Percentiles rank a stretch among this genome's conserved stretches.
Evolutionary conservation across 2,329 filamentous ascomycete genomes (phyloP).

Genomic region (Leptographium flavum): DNA sequence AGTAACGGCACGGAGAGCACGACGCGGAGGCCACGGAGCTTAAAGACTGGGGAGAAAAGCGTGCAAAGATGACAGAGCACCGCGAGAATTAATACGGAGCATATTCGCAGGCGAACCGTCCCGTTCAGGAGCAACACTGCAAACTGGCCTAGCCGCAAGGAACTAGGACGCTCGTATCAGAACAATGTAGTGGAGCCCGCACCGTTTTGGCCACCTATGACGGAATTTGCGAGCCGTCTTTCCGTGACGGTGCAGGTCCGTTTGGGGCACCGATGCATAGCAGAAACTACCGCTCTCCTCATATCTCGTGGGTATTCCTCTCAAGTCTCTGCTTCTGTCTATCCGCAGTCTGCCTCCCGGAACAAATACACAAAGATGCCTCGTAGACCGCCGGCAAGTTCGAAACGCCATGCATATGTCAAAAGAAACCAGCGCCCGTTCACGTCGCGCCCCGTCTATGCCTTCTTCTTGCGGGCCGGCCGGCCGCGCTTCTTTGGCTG

Average conservation of each 20-base stretch:
- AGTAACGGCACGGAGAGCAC: background rate
- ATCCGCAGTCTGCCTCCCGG: too few species aligned
- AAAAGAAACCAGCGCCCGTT: too few species aligned
- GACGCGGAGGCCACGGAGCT: slow-evolving; percentile 2
- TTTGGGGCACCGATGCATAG: too few species aligned
- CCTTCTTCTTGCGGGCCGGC: slow-evolving; percentile 35
- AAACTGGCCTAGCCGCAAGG: background rate
- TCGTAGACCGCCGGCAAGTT: too few species aligned
- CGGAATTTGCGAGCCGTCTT: background rate
- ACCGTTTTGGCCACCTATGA: background rate
- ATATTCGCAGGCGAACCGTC: background rate
- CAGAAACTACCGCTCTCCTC: too few species aligned
- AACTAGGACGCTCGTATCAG: background rate
- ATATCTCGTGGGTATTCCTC: too few species aligned
- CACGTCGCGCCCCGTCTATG: slow-evolving; percentile 1
- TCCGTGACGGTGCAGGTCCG: background rate
- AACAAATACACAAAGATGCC: background rate
- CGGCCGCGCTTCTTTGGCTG: slow-evolving; percentile 13
- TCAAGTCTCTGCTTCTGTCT: too few species aligned
- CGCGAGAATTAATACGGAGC: background rate
- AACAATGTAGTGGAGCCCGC: background rate
- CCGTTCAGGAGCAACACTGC: too few species aligned
- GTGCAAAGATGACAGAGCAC: background rate
- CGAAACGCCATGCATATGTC: too few species aligned
- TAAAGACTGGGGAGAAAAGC: background rate